Conservation (phyloP, 805 yeast genomes). For the Lipomyces yamadae region DNA sequence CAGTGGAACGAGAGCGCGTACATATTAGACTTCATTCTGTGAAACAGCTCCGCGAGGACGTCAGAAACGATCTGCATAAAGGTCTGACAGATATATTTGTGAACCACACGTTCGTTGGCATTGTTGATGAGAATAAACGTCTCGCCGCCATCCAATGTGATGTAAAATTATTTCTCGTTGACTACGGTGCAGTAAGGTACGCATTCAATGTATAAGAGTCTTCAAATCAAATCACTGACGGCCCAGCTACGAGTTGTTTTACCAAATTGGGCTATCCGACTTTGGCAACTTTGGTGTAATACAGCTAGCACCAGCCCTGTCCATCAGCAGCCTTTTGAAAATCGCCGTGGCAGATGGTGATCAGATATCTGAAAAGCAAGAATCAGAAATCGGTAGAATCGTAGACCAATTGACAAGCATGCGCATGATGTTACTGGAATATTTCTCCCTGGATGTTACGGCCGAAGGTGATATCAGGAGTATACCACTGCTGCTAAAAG, state of each 20-base stretch:
- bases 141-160: slow-evolving; percentile 85
- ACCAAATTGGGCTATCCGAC: slow-evolving; percentile 76
- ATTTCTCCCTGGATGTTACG: slow-evolving; percentile 59
- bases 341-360: slow-evolving; percentile 42
- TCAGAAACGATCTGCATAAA: slow-evolving; percentile 18
- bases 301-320: slow-evolving; percentile 47
- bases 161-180: slow-evolving; percentile 74
- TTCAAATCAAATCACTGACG: not conserved
- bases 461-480: slow-evolving; percentile 50
- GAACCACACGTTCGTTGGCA: slow-evolving; percentile 75
- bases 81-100: slow-evolving; percentile 67
- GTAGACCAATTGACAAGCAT: slow-evolving; percentile 49
- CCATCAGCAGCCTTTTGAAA: slow-evolving; percentile 49
- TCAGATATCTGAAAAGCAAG: slow-evolving; percentile 4
- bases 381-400: slow-evolving; percentile 31
- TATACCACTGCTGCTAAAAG: slow-evolving; percentile 72
- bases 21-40: slow-evolving; percentile 64
- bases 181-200: slow-evolving; percentile 68
- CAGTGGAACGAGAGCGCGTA: slow-evolving; percentile 35
- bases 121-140: slow-evolving; percentile 72
- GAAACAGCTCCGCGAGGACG: slow-evolving; percentile 55
- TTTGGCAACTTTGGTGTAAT: slow-evolving; percentile 81
- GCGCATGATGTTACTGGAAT: slow-evolving; percentile 81
- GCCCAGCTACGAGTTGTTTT: slow-evolving; percentile 62
- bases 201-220: not conserved